Percentiles rank a stretch among this genome's conserved stretches.
Conservation (phyloP, 2,329 filamentous ascomycete genomes). For the Talaromyces pinophilus region DNA sequence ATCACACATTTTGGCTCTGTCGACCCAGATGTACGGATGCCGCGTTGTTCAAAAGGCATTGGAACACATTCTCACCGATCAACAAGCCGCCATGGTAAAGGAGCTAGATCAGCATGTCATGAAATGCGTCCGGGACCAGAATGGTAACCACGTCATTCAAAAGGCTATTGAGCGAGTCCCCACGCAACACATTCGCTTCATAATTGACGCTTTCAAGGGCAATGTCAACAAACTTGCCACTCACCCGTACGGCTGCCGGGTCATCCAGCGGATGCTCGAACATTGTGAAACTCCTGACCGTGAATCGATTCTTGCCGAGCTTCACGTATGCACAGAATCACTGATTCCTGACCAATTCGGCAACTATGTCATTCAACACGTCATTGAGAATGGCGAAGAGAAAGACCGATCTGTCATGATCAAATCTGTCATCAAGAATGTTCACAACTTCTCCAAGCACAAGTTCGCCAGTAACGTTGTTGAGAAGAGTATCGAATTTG, state of each 20-base stretch:
- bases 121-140: conserved; percentile 78
- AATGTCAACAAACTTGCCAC: conserved; percentile 73
- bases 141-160: conserved; percentile 96
- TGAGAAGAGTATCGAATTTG: conserved; percentile 81
- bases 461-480: conserved; percentile 98
- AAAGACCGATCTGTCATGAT: conserved; percentile 75
- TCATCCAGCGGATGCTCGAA: conserved; percentile 90
- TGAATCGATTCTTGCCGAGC: conserved; percentile 71
- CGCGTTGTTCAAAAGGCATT: conserved; percentile 96
- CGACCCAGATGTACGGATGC: conserved; percentile 88
- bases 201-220: conserved; percentile 76
- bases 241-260: conserved; percentile 85
- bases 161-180: conserved; percentile 85
- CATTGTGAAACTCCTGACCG: conserved; percentile 72
- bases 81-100: conserved; percentile 79
- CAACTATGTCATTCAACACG: conserved; percentile 94
- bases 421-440: conserved; percentile 67
- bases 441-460: conserved; percentile 81
- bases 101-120: conserved; percentile 78
- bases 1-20: conserved; percentile 76
- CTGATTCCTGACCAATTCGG: conserved; percentile 87
- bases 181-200: conserved; percentile 75
- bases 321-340: conserved; percentile 69
- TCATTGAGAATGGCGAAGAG: conserved; percentile 74
- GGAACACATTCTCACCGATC: conserved; percentile 86